Percentiles rank a stretch among this genome's conserved stretches.
Evolutionary conservation across 2,329 filamentous ascomycete genomes (phyloP).

Genomic region (Sporothrix brunneoviolacea): DNA sequence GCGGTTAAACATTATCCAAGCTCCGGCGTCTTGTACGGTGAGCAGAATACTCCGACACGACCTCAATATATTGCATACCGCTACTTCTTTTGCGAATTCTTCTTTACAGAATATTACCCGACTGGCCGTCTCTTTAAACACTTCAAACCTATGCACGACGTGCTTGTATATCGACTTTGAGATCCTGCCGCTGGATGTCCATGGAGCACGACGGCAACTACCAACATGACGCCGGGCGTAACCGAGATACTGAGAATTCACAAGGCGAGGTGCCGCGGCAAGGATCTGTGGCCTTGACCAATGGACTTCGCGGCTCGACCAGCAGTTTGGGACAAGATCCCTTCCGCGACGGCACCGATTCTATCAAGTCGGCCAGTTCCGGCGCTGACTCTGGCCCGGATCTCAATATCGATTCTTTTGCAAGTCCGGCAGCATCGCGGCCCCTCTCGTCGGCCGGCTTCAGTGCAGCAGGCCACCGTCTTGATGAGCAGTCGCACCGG

Average conservation of each 20-base stretch:
- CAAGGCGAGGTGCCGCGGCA: neutral
- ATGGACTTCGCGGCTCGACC: too few relatives aligned
- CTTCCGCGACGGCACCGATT: slow-evolving; percentile 34
- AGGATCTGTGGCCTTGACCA: too few relatives aligned
- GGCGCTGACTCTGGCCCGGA: slow-evolving; percentile 21
- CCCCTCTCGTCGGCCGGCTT: slow-evolving; percentile 31
- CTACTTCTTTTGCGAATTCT: too few relatives aligned
- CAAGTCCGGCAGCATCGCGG: slow-evolving; percentile 35
- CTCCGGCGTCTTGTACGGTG: too few relatives aligned
- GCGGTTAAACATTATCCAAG: too few relatives aligned
- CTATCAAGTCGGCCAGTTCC: slow-evolving; percentile 23
- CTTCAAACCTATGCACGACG: too few relatives aligned
- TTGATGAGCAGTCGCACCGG: slow-evolving; percentile 36
- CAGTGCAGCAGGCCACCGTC: slow-evolving; percentile 35
- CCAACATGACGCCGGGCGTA: slow-evolving; percentile 32
- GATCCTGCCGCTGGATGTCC: too few relatives aligned
- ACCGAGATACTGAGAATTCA: slow-evolving; percentile 20
- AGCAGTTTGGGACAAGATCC: slow-evolving; percentile 27
- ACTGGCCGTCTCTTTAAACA: too few relatives aligned
- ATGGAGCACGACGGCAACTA: slow-evolving; percentile 14
- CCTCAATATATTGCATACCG: too few relatives aligned
- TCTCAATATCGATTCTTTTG: slow-evolving; percentile 37
- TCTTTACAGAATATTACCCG: too few relatives aligned
- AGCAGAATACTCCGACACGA: too few relatives aligned
- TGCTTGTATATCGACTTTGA: too few relatives aligned